These are phyloP conservation scores for Trichoderma asperelloides DNA, from an alignment of 495 filamentous ascomycete species.

Conservation along the genomic window DNA sequence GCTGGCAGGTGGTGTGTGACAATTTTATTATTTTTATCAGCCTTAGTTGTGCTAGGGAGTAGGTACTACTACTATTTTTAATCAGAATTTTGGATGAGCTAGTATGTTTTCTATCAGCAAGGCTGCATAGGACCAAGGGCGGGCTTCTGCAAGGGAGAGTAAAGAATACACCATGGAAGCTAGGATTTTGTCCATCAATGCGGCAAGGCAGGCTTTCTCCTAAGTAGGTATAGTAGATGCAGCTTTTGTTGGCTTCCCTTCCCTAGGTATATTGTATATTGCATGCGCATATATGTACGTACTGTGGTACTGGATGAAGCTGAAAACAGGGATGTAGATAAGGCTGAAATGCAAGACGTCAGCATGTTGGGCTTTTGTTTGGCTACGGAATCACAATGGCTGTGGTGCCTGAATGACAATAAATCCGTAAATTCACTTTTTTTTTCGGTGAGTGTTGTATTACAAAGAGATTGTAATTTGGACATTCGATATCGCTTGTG, in stretches of 20 bases:
- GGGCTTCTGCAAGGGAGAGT: not conserved
- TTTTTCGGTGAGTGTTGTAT: too few species aligned
- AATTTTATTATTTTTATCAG: too few species aligned
- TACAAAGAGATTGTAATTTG: too few species aligned
- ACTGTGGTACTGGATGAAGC: not conserved
- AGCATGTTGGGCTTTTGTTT: not conserved
- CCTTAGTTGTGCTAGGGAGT: too few species aligned
- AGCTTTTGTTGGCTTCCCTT: not conserved
- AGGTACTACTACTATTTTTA: not conserved
- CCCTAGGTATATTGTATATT: not conserved
- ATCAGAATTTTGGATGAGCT: not conserved
- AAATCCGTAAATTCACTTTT: too few species aligned
- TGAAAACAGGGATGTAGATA: slow-evolving; percentile 10
- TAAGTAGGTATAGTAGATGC: not conserved
- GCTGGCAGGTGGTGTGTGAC: not conserved
- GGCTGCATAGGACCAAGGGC: not conserved
- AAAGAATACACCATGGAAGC: too few species aligned
- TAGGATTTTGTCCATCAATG: too few species aligned
- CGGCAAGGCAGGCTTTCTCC: not conserved
- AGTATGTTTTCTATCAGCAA: not conserved
- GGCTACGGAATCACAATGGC: not conserved
- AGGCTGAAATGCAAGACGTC: not conserved
- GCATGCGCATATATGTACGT: not conserved
- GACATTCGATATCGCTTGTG: too few species aligned
- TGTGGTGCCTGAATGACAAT: not conserved